Base-by-base conservation (phyloP, 257 asterid genomes). In the Ballota nigra region DNA sequence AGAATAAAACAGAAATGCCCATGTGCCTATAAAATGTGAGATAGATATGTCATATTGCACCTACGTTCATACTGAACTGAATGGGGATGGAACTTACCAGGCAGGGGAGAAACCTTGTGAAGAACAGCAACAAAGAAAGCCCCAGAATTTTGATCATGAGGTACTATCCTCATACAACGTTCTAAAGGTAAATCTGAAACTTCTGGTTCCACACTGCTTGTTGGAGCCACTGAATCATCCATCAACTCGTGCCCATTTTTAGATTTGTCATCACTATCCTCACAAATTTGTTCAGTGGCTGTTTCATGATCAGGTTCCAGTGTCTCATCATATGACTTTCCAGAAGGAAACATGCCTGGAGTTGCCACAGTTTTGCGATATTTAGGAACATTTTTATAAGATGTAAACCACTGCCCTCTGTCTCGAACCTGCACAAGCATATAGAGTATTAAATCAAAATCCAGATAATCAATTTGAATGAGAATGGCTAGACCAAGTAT, bases 121-220 rank as follows among this genome's bases (percentile, higher is more conserved):
- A 95, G 81, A 63, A 95, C 96, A 62, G 99, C 99, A 83, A 95
- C 80, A 78, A 95, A 95, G 86, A 95, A 95, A 52, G 99, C 97
- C 79, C 99, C 99, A 22, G 98, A 89, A 79, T 95, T 88, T 81
- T 95, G 96, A 79, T 95, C 98, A 81, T 95, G 98, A 73, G 98
- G 98, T 68, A 89, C 98, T 74, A 95, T 89, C 88, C 98, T 84
- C 97, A 95, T 86, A 81, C 99, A 92, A 61, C 72, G 98, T 79
- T 92, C 98, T 69, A 95, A 76, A 64, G 99, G 99, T 47, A 95
- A 72, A 73, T 71, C 84, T 13, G 96, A 86, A 73, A 87, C 84
- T 84, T 94, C 97, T 78, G 86, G 89, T 66, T 84, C 96, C 75
- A 63, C 51, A 68, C 31, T 45, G 70, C 76, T 72, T 45, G 79